phyloP scores from a whole-genome alignment of 768 basidiomycete species.

The Candolleomyces aberdarensis region DNA sequence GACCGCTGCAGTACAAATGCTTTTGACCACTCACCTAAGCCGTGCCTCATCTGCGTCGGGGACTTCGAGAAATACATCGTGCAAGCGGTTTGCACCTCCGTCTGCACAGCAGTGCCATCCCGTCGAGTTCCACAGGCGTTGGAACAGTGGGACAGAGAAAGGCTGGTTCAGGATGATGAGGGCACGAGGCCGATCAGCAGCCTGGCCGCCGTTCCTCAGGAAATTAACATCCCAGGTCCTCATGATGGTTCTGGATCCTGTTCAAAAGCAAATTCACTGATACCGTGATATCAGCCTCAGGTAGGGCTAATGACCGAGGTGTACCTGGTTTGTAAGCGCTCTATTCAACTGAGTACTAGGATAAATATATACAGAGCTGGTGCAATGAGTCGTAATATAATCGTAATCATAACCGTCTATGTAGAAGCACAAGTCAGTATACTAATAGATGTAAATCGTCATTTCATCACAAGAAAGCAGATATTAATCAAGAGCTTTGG shows the following conservation, averaged over 20 bases:
- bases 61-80: constrained; percentile 43
- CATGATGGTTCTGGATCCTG: constrained; percentile 13
- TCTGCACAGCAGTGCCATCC: constrained; percentile 74
- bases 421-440: too few relatives aligned
- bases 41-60: constrained; percentile 13
- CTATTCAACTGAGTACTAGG: neutral
- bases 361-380: neutral
- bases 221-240: constrained; percentile 43
- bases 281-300: too few relatives aligned
- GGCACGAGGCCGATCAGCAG: constrained; percentile 32
- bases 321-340: too few relatives aligned
- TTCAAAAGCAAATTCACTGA: too few relatives aligned
- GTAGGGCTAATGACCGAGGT: neutral
- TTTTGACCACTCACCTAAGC: constrained; percentile 7
- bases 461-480: neutral
- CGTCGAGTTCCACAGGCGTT: constrained; percentile 52
- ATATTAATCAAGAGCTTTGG: constrained; percentile 47
- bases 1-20: neutral
- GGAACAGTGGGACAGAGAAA: constrained; percentile 62
- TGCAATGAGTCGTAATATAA: neutral
- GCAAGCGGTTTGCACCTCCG: constrained; percentile 83
- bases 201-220: constrained; percentile 18
- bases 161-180: constrained; percentile 92
- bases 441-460: neutral
- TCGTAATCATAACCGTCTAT: too few relatives aligned